phyloP scores from a whole-genome alignment of 805 yeast genomes.

The Saccharomycopsis sp. region DNA sequence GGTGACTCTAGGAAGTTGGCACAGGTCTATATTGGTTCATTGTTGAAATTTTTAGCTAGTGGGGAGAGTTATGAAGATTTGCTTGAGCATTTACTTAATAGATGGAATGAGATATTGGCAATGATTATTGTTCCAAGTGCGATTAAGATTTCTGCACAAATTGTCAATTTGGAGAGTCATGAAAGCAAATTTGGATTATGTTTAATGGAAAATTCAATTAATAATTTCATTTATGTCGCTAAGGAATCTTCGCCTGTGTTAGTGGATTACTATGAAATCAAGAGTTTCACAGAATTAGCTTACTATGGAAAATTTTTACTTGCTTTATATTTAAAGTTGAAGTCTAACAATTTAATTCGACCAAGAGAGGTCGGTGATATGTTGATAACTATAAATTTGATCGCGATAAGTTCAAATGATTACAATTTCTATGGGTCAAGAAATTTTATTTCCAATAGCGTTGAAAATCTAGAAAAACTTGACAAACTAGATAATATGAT shows the following conservation, averaged over 20 bases:
- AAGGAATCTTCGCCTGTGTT: not conserved
- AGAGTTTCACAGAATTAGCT: constrained; percentile 1
- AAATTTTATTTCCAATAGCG: too few relatives aligned
- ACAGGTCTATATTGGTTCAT: not conserved
- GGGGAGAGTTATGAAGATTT: not conserved
- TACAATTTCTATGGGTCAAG: not conserved
- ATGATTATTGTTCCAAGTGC: not conserved
- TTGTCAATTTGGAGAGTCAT: not conserved
- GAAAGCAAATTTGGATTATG: not conserved
- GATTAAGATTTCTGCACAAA: not conserved
- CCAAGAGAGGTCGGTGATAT: not conserved
- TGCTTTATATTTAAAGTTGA: not conserved
- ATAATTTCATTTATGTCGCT: constrained; percentile 5
- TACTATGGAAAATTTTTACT: constrained; percentile 7
- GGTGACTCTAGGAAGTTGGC: too few relatives aligned
- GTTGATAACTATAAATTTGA: not conserved
- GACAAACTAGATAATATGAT: not conserved
- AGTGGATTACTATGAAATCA: not conserved
- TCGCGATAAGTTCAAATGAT: not conserved
- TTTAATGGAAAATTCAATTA: constrained; percentile 7
- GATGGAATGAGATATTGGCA: not conserved
- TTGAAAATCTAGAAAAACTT: not conserved
- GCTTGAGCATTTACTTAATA: not conserved
- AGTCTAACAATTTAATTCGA: not conserved
- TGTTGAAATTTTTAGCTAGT: not conserved